These are phyloP conservation scores for Ogataea trehaloabstinens DNA, from an alignment of 805 yeast genomes.

Conservation along the genomic window DNA sequence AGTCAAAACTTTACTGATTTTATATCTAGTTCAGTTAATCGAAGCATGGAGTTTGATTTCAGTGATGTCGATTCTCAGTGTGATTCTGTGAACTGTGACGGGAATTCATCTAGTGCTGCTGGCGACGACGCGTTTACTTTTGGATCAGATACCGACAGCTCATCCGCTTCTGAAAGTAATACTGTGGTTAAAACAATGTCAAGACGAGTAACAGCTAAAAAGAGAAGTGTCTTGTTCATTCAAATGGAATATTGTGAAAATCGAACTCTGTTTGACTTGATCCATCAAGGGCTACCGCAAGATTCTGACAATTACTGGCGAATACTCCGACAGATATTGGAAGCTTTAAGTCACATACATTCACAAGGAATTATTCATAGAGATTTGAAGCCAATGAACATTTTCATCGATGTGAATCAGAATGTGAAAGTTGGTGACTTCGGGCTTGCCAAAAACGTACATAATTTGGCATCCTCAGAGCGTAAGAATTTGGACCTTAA, in stretches of 20 bases:
- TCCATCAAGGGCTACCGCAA: constrained; percentile 68
- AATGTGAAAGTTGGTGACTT: constrained; percentile 96
- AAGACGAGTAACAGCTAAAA: constrained; percentile 23
- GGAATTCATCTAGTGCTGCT: constrained; percentile 19
- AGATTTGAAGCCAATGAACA: constrained; percentile 92
- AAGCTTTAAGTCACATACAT: constrained; percentile 89
- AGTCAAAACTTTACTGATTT: constrained; percentile 55
- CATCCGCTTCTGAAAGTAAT: constrained; percentile 2
- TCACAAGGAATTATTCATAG: constrained; percentile 93
- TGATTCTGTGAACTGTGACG: constrained; percentile 25
- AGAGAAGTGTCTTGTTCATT: constrained; percentile 75
- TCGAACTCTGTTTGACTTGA: constrained; percentile 80
- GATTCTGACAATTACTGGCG: constrained; percentile 87
- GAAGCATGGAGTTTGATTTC: constrained; percentile 55
- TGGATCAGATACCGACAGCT: constrained; percentile 18
- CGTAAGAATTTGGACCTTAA: constrained; percentile 17
- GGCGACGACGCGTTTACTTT: constrained; percentile 27
- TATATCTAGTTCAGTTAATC: constrained; percentile 60
- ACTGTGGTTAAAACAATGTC: constrained; percentile 7
- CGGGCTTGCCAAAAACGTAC: constrained; percentile 92
- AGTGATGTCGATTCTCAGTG: constrained; percentile 32
- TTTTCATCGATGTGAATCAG: constrained; percentile 86
- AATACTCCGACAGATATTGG: constrained; percentile 78
- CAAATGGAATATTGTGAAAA: constrained; percentile 99
- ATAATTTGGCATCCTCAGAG: constrained; percentile 35